Evolutionary conservation across 2,329 filamentous ascomycete genomes (phyloP).

Genomic region (Aureobasidium vineae): DNA sequence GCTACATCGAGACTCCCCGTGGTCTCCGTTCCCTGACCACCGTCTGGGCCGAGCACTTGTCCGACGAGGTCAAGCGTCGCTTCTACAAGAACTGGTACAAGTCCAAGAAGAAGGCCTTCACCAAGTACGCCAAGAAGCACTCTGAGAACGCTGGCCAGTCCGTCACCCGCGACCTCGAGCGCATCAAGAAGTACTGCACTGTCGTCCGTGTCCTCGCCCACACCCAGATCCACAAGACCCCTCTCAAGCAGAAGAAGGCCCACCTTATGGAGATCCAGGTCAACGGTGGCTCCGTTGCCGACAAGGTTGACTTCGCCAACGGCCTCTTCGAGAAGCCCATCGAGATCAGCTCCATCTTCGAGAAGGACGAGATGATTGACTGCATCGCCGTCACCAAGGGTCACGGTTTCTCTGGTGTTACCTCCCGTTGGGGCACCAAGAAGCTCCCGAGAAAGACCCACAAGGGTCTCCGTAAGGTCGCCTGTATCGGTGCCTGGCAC

Average conservation of each 20-base stretch:
- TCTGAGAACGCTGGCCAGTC: constrained; percentile 86
- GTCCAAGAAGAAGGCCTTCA: constrained; percentile 99
- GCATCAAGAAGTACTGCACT: constrained; percentile 99
- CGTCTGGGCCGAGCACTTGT: constrained; percentile 99
- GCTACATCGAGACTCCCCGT: constrained; percentile 99
- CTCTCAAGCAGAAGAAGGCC: constrained; percentile 99
- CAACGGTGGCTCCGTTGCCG: constrained; percentile 92
- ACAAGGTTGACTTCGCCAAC: constrained; percentile 96
- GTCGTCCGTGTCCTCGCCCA: constrained; percentile 98
- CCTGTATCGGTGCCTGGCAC: constrained; percentile 99
- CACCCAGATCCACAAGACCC: constrained; percentile 99
- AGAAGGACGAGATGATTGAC: constrained; percentile 99
- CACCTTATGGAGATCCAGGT: constrained; percentile 99
- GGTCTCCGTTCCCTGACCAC: constrained; percentile 99
- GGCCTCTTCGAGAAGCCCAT: constrained; percentile 99
- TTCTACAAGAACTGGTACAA: constrained; percentile 99
- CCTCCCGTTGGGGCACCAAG: constrained; percentile 98
- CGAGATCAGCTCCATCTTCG: constrained; percentile 88
- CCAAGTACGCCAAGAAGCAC: constrained; percentile 99
- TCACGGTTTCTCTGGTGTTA: constrained; percentile 98
- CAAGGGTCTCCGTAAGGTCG: constrained; percentile 99
- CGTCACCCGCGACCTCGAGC: constrained; percentile 96
- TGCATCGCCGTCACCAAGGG: constrained; percentile 99
- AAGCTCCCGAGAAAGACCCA: constrained; percentile 99
- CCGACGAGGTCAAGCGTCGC: constrained; percentile 97